Percentiles rank a stretch among this genome's conserved stretches.
These are phyloP conservation scores for Aspergillus ibericus DNA, from an alignment of 2,329 filamentous ascomycete genomes.

Conservation along the genomic window DNA sequence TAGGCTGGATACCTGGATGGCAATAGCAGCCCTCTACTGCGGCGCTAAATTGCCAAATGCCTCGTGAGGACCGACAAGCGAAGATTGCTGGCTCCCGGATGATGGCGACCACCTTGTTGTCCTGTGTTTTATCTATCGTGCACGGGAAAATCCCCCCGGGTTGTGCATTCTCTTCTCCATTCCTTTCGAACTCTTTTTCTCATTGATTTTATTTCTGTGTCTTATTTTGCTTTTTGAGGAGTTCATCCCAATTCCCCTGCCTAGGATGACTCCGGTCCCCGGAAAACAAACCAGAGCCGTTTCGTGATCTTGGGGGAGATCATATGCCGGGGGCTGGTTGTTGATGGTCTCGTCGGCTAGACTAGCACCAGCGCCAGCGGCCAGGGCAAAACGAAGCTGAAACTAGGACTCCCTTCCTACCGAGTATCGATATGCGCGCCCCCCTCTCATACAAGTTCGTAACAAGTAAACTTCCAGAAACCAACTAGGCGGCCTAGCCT, in stretches of 20 bases:
- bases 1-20: not conserved
- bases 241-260: slow-evolving; percentile 2
- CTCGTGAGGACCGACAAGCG: not conserved
- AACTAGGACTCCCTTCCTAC: slow-evolving; percentile 10
- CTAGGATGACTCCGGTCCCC: not conserved
- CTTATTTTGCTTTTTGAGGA: slow-evolving; percentile 5
- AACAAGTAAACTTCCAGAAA: slow-evolving; percentile 22
- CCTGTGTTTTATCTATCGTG: not conserved
- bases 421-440: too few species aligned
- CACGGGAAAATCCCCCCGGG: not conserved
- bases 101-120: slow-evolving; percentile 11
- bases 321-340: not conserved
- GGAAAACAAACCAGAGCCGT: not conserved
- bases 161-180: not conserved
- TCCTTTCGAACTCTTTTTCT: not conserved
- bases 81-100: slow-evolving; percentile 5
- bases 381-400: slow-evolving; percentile 19
- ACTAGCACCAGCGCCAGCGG: not conserved
- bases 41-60: slow-evolving; percentile 14
- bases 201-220: not conserved
- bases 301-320: not conserved
- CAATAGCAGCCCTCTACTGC: not conserved
- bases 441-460: slow-evolving; percentile 6
- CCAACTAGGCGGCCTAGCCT: slow-evolving; percentile 12
- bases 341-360: slow-evolving; percentile 2